These are phyloP conservation scores for Pseudogymnoascus sp. DNA, from an alignment of 2,329 filamentous ascomycete genomes.

Conservation along the genomic window DNA sequence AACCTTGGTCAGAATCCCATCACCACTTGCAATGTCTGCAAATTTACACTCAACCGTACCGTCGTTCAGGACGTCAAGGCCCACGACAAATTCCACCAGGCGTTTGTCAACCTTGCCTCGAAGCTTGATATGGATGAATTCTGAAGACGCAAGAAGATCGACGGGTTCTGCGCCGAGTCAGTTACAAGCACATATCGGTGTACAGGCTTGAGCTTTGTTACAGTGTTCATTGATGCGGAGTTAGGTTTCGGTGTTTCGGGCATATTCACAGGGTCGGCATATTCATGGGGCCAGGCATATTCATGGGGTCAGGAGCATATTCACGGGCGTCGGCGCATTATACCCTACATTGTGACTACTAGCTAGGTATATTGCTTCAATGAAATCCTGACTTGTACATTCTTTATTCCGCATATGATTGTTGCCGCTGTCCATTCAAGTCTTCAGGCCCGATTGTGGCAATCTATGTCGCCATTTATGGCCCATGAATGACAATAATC, in stretches of 20 bases:
- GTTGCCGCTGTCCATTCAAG: neutral
- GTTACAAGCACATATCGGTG: neutral
- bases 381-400: conserved; percentile 1
- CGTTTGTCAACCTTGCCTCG: neutral
- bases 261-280: neutral
- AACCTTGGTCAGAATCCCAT: conserved; percentile 7
- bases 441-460: neutral
- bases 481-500: neutral
- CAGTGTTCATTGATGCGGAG: neutral
- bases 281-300: neutral
- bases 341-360: conserved; percentile 6
- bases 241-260: neutral
- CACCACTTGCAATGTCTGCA: neutral
- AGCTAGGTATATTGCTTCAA: conserved; percentile 5
- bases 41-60: conserved; percentile 7
- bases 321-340: conserved; percentile 6
- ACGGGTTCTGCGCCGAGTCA: neutral
- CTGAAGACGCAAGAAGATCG: neutral
- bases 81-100: conserved; percentile 10
- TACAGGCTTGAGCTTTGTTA: neutral
- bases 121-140: neutral
- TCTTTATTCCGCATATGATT: neutral
- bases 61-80: neutral
- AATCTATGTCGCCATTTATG: neutral
- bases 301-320: neutral